phyloP scores from a whole-genome alignment of 495 filamentous ascomycete genomes.

The Daldinia grandis region DNA sequence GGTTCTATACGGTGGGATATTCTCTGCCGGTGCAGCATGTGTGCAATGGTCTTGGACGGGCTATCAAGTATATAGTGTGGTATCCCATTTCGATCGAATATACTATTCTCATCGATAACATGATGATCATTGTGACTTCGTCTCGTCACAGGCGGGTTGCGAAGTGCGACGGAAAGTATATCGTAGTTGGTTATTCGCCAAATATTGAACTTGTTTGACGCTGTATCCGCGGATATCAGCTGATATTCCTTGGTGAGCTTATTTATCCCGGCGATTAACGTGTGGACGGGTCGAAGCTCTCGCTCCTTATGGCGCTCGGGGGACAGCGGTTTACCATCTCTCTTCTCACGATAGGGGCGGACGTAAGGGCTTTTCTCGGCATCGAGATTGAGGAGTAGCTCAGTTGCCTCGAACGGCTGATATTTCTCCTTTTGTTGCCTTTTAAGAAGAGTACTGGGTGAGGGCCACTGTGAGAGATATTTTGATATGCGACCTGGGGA shows the following conservation, averaged over 20 bases:
- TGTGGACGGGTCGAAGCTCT: background rate
- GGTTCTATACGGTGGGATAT: background rate
- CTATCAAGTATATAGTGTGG: constrained; percentile 10
- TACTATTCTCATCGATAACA: background rate
- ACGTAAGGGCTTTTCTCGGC: constrained; percentile 36
- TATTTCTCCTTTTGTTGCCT: background rate
- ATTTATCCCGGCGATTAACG: background rate
- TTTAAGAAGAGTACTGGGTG: background rate
- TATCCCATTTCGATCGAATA: constrained; percentile 35
- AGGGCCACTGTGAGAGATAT: background rate
- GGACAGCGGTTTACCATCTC: constrained; percentile 11
- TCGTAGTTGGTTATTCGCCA: constrained; percentile 44
- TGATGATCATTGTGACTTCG: background rate
- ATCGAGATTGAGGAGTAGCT: constrained; percentile 44
- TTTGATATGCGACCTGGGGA: background rate
- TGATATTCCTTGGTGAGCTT: background rate
- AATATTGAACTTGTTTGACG: constrained; percentile 1
- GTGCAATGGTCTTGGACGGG: constrained; percentile 17
- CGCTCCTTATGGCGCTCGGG: background rate
- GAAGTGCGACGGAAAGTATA: constrained; percentile 38
- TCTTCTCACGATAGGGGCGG: constrained; percentile 24
- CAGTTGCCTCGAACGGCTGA: constrained; percentile 20
- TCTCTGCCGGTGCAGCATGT: constrained; percentile 33
- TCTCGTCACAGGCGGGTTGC: constrained; percentile 1
- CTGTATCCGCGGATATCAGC: background rate